Percentiles rank a stretch among this genome's conserved stretches.
These are phyloP conservation scores for Cladosporium sp. DNA, from an alignment of 2,329 filamentous ascomycete species.

Conservation along the genomic window DNA sequence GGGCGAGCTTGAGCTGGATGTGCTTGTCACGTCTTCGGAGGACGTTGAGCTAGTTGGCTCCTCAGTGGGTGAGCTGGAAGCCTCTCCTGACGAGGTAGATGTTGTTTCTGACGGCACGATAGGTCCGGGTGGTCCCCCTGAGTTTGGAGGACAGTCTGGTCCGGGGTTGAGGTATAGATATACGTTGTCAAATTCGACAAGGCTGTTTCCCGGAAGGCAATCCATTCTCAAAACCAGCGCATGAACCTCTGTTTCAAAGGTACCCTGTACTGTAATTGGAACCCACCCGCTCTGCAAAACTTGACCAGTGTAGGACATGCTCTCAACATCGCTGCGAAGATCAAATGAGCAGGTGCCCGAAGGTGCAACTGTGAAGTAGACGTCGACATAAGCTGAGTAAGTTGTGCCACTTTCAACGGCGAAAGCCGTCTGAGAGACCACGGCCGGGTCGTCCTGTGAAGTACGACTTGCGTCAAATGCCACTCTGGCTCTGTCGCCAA, in stretches of 20 bases:
- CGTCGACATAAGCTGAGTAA: neutral
- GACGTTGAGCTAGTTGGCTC: neutral
- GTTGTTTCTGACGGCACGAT: too few relatives aligned
- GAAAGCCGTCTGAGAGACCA: neutral
- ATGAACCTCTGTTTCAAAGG: neutral
- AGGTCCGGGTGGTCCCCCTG: too few relatives aligned
- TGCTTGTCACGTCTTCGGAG: neutral
- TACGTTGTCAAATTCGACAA: neutral
- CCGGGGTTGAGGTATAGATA: neutral
- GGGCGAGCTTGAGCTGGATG: too few relatives aligned
- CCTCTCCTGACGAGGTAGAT: neutral
- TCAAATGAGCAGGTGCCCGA: neutral
- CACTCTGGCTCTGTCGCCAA: neutral
- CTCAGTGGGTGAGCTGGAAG: neutral
- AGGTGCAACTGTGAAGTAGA: neutral
- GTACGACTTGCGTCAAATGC: neutral
- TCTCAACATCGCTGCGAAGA: constrained; percentile 1
- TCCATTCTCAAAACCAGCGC: neutral
- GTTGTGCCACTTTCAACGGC: neutral
- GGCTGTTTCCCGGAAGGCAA: neutral
- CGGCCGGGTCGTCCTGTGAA: neutral
- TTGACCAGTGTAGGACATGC: constrained; percentile 2
- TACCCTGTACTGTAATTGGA: too few relatives aligned
- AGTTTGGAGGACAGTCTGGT: neutral
- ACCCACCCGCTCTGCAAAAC: neutral